These are phyloP conservation scores for Coemansia sp. DNA, from an alignment of 192 early-diverging fungal species.

Conservation along the genomic window DNA sequence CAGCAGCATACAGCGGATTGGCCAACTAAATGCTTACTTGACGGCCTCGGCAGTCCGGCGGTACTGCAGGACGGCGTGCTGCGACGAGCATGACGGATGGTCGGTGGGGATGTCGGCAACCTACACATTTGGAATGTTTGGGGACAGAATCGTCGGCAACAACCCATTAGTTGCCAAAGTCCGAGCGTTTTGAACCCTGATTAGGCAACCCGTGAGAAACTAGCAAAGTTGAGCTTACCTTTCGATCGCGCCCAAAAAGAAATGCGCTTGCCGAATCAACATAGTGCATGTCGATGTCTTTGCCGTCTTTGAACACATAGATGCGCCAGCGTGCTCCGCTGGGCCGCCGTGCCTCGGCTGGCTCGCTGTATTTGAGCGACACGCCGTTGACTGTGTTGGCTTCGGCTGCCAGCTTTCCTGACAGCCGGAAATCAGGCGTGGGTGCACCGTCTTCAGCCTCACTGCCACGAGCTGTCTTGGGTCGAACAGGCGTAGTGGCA, in stretches of 20 bases:
- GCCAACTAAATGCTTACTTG: conserved; percentile 19
- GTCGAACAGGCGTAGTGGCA: conserved; percentile 5
- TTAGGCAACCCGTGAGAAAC: conserved; percentile 9
- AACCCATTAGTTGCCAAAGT: too few species aligned
- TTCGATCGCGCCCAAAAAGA: conserved; percentile 82
- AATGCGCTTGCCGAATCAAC: conserved; percentile 85
- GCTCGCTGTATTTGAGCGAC: conserved; percentile 89
- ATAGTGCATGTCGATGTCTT: conserved; percentile 83
- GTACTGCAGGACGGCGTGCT: conserved; percentile 92
- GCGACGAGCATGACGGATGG: conserved; percentile 92
- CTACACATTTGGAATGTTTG: conserved; percentile 21
- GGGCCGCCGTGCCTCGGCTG: conserved; percentile 83
- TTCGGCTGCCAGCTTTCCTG: conserved; percentile 86
- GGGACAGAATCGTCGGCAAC: not conserved
- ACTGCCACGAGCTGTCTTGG: conserved; percentile 17
- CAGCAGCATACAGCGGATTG: not conserved
- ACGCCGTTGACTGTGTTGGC: conserved; percentile 86
- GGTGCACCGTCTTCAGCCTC: conserved; percentile 13
- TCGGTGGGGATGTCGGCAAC: conserved; percentile 92
- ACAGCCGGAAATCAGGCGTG: conserved; percentile 79
- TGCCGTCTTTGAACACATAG: conserved; percentile 92
- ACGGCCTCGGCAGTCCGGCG: conserved; percentile 58
- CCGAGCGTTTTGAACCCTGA: not conserved
- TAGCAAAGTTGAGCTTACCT: conserved; percentile 29
- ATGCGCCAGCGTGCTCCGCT: conserved; percentile 67